Conservation (phyloP, 2,329 filamentous ascomycete species). For the Metarhizium sp. region DNA sequence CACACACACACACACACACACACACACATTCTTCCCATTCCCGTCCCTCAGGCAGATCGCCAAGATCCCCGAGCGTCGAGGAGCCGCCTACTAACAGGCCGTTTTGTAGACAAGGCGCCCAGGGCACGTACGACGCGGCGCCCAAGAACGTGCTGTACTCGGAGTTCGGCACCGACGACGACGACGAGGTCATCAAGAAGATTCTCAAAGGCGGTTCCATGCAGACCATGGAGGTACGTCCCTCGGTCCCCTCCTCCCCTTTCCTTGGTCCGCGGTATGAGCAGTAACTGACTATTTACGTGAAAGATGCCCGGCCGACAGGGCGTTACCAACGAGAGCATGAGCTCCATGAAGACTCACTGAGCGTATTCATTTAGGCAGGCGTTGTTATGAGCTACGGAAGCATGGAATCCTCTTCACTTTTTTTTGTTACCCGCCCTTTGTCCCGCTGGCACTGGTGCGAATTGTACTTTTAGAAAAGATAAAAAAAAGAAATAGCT, state of each 20-base stretch:
- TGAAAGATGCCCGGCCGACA: constrained; percentile 41
- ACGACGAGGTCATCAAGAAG: constrained; percentile 71
- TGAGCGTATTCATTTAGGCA: constrained; percentile 13
- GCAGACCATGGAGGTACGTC: constrained; percentile 48
- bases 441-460: too few species aligned
- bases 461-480: too few species aligned
- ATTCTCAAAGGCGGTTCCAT: constrained; percentile 70
- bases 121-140: constrained; percentile 69
- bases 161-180: constrained; percentile 75
- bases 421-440: neutral
- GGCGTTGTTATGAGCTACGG: neutral
- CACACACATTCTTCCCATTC: too few species aligned
- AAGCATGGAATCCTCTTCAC: neutral
- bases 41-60: too few species aligned
- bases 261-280: neutral
- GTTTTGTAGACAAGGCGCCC: constrained; percentile 63
- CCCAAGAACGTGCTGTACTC: constrained; percentile 67
- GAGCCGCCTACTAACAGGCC: too few species aligned
- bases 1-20: constrained; percentile 27
- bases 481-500: too few species aligned
- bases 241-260: neutral
- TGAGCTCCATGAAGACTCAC: constrained; percentile 32
- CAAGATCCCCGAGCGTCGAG: too few species aligned
- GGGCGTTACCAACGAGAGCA: constrained; percentile 44
- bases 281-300: neutral